Evolutionary conservation across 208 protist species (phyloP).

Genomic region (Wallacemonas rigidus): DNA sequence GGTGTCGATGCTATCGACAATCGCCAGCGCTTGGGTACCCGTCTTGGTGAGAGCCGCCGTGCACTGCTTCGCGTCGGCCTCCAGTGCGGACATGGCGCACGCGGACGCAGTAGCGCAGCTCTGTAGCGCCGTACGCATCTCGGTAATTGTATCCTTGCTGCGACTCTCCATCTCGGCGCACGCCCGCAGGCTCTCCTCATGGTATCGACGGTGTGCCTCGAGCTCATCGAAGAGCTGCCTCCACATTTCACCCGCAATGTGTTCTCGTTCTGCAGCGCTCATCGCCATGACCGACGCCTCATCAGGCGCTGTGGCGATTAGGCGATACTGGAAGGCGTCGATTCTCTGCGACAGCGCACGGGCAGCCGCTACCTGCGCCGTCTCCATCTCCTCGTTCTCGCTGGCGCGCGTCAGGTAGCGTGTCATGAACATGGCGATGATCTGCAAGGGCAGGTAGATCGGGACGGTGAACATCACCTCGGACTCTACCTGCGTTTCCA

Average conservation of each 20-base stretch:
- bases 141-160: background rate
- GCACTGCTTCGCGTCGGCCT: slow-evolving; percentile 36
- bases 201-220: slow-evolving; percentile 36
- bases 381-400: slow-evolving; percentile 27
- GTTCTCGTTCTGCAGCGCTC: slow-evolving; percentile 24
- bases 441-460: slow-evolving; percentile 56
- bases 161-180: slow-evolving; percentile 13
- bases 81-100: slow-evolving; percentile 20
- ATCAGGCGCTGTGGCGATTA: slow-evolving; percentile 4
- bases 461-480: slow-evolving; percentile 57
- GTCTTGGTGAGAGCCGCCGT: slow-evolving; percentile 35
- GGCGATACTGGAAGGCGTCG: slow-evolving; percentile 15
- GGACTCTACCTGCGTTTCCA: slow-evolving; percentile 47
- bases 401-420: slow-evolving; percentile 29
- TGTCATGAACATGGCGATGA: slow-evolving; percentile 41
- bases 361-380: slow-evolving; percentile 20
- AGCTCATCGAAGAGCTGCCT: slow-evolving; percentile 57
- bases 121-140: slow-evolving; percentile 27
- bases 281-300: slow-evolving; percentile 1
- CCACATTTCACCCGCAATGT: slow-evolving; percentile 51
- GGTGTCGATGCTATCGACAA: slow-evolving; percentile 41
- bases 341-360: slow-evolving; percentile 22
- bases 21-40: slow-evolving; percentile 20
- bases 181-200: slow-evolving; percentile 20
- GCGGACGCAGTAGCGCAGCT: slow-evolving; percentile 24